Percentiles rank a stretch among this genome's conserved stretches.
These are phyloP conservation scores for Yamadazyma conglobata DNA, from an alignment of 1,139 yeast species.

Conservation along the genomic window DNA sequence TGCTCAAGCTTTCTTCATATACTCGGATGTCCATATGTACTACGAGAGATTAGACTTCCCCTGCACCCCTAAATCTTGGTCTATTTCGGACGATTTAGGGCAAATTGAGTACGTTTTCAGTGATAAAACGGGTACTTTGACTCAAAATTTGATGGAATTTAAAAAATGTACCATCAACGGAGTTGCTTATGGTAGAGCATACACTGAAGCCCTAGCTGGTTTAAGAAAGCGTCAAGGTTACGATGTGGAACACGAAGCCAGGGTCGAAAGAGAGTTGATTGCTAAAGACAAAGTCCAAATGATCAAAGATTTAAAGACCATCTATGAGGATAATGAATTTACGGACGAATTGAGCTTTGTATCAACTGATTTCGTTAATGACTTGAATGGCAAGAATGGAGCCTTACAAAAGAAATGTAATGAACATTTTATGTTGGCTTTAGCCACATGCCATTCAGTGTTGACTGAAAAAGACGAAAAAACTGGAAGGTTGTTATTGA, in stretches of 20 bases:
- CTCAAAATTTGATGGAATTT: slow-evolving; percentile 61
- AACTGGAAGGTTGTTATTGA: slow-evolving; percentile 35
- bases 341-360: slow-evolving; percentile 47
- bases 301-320: slow-evolving; percentile 25
- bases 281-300: slow-evolving; percentile 36
- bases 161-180: slow-evolving; percentile 58
- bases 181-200: slow-evolving; percentile 54
- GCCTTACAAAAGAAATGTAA: slow-evolving; percentile 34
- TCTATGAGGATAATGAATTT: slow-evolving; percentile 23
- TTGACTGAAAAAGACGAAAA: slow-evolving; percentile 45
- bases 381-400: slow-evolving; percentile 28
- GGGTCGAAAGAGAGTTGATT: slow-evolving; percentile 36
- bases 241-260: slow-evolving; percentile 48
- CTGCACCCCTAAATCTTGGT: slow-evolving; percentile 61
- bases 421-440: slow-evolving; percentile 49
- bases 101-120: slow-evolving; percentile 61
- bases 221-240: slow-evolving; percentile 53
- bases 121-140: slow-evolving; percentile 60
- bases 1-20: slow-evolving; percentile 55
- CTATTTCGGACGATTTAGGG: slow-evolving; percentile 62
- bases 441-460: slow-evolving; percentile 61
- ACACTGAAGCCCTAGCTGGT: slow-evolving; percentile 61
- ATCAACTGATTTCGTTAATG: slow-evolving; percentile 43
- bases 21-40: slow-evolving; percentile 51
- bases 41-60: slow-evolving; percentile 52